These are phyloP conservation scores for Auriscalpium orientale DNA, from an alignment of 768 basidiomycete genomes.

Conservation along the genomic window DNA sequence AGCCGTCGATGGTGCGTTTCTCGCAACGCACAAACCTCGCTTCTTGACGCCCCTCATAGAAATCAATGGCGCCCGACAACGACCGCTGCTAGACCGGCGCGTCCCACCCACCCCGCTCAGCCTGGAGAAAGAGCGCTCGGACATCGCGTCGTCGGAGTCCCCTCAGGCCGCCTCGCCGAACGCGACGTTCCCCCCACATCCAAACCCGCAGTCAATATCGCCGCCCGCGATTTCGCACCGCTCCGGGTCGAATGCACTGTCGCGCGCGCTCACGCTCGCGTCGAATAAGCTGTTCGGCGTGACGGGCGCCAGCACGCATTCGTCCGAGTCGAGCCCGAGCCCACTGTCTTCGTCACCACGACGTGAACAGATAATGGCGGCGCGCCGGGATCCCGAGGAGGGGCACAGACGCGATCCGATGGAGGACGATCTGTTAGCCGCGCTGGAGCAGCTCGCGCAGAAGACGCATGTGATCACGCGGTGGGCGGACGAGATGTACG, in stretches of 20 bases:
- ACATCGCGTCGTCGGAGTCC: slow-evolving; percentile 25
- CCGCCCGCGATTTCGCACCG: slow-evolving; percentile 51
- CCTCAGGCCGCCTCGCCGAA: slow-evolving; percentile 20
- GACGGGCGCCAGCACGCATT: slow-evolving; percentile 26
- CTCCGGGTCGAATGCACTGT: slow-evolving; percentile 64
- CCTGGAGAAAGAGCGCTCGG: slow-evolving; percentile 37
- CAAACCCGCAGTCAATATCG: slow-evolving; percentile 53
- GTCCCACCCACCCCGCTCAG: slow-evolving; percentile 36
- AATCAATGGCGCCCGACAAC: slow-evolving; percentile 50
- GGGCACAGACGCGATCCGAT: slow-evolving; percentile 40
- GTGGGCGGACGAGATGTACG: slow-evolving; percentile 94
- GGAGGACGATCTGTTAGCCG: slow-evolving; percentile 76
- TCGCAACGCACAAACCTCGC: background rate
- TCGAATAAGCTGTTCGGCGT: slow-evolving; percentile 76
- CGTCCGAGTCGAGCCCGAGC: slow-evolving; percentile 18
- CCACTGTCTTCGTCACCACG: slow-evolving; percentile 48
- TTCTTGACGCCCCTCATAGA: slow-evolving; percentile 34
- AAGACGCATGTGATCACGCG: slow-evolving; percentile 91
- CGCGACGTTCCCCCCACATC: slow-evolving; percentile 10
- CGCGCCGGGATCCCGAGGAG: slow-evolving; percentile 28
- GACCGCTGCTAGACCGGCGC: slow-evolving; percentile 51
- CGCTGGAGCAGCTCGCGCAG: slow-evolving; percentile 86
- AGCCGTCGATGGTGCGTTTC: slow-evolving; percentile 74
- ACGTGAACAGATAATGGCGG: slow-evolving; percentile 47
- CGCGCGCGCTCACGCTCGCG: slow-evolving; percentile 72